Base-by-base conservation (phyloP, 1,284 basidiomycete species). In the Pseudozyma hubeiensis region DNA sequence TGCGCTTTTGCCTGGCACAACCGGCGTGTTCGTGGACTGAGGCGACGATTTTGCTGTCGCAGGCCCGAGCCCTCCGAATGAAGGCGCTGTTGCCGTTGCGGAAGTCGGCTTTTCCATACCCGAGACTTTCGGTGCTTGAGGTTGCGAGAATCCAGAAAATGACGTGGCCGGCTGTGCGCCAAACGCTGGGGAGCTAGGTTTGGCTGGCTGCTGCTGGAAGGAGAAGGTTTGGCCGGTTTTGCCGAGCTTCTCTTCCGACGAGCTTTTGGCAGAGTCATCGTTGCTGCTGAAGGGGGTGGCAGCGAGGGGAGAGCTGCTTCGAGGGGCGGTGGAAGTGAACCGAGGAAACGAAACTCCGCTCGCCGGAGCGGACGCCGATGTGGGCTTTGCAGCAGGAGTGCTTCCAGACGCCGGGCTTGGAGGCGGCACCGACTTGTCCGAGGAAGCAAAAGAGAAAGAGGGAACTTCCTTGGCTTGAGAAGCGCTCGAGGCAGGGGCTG, bases 291-390 rank as follows among this genome's bases (percentile, higher is more conserved):
- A 33, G 24, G 76, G 76, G 11, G 76, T 53, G 19, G 55, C 59
- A n/a, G 76, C 53, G 9, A 78, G 62, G 13, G 76, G 76, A 14
- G 76, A 78, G 58, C 76, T 78, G 54, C 66, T 75, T 33, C 66
- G 62, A 1, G 76, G 76, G 9, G 71, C 70, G 31, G 70, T 66
- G 17, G 70, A 67, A 40, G 58, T 77, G 62, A 78, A 75, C 33
- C 68, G 64, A 5, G 65, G 34, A 65, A 76, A 76, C 1, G 65
- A 64, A 31, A 58, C 55, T 5, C 35, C 46, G 1, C 34, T 24
- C 4, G 55, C 34, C 39, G 53, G 37, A 29, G 61, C 48, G 4
- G 53, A 17, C 0, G 56, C 31, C 7, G 52, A 19, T 5, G 43
- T 19, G 19, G 50, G n/a, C 29, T 72, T 70, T 6, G 59, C 56